Conservation (phyloP, 768 basidiomycete genomes). For the Tricholoma hemisulphureum region DNA sequence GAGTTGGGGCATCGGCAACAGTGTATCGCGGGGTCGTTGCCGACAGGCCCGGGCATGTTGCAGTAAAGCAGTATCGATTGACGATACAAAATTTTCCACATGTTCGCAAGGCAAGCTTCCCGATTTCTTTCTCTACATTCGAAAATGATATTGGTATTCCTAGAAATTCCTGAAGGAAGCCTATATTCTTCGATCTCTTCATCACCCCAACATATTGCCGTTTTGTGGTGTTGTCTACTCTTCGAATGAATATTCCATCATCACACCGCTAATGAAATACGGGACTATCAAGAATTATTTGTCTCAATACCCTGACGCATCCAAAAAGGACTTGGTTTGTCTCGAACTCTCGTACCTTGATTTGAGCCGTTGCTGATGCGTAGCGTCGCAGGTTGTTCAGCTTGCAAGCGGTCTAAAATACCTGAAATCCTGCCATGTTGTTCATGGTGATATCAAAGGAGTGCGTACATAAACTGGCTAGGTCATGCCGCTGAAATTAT, state of each 20-base stretch:
- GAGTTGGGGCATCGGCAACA: constrained; percentile 13
- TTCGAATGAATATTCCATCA: constrained; percentile 16
- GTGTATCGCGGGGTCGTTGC: constrained; percentile 16
- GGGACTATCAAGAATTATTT: constrained; percentile 24
- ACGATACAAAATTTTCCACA: background rate
- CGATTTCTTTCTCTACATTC: constrained; percentile 22
- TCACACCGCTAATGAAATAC: constrained; percentile 31
- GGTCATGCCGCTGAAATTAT: background rate
- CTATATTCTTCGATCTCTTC: too few relatives aligned
- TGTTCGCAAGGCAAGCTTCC: constrained; percentile 18
- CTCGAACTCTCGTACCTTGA: background rate
- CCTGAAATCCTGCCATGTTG: constrained; percentile 24
- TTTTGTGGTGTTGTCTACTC: too few relatives aligned
- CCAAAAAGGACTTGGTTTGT: constrained; percentile 13
- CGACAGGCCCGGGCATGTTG: constrained; percentile 10
- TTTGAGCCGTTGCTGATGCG: background rate
- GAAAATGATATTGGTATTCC: too few relatives aligned
- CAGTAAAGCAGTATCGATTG: constrained; percentile 18
- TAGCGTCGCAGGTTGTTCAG: constrained; percentile 20
- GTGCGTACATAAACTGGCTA: constrained; percentile 8
- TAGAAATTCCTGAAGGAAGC: too few relatives aligned
- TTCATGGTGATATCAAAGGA: constrained; percentile 43
- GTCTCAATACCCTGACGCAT: background rate
- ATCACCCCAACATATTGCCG: too few relatives aligned
- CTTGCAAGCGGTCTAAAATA: constrained; percentile 28